Evolutionary conservation across 202 grass and related monocot genomes (phyloP), one percentile per base, ranked within the genome.

Genomic region (Alloteropsis angusta): DNA sequence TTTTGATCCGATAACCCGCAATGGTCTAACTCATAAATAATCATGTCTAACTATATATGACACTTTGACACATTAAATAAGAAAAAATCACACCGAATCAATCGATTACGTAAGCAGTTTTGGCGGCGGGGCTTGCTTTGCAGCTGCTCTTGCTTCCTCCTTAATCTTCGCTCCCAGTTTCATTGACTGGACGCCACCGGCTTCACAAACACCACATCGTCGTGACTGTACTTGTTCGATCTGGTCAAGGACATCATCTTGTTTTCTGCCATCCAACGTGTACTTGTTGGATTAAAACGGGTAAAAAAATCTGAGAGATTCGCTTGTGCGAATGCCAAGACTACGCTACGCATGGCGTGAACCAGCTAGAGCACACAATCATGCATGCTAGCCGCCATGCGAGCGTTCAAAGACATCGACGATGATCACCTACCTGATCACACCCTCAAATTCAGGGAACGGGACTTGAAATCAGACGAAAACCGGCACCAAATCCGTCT

Each of bases 331-430:
- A 17, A n/a, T 66, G 26, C 19, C 6, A 83, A 77, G 73, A 38
- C 48, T 65, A 13, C 17, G 13, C 48, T 65, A 13, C 17, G 13
- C 28, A 49, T 65, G 14, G 30, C 71, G 68, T 39, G 30, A 65
- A 66, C 66, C 72, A 77, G 84, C 78, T 71, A 82, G 45, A 64
- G 1, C 56, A 65, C 78, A 71, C 46, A 64, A 47, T 4, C 10
- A 36, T 60, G 36, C 7, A 53, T 25, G 56, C 47, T 76, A 82
- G 85, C 85, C 72, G 85, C 79, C 79, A 87, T 77, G 72, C 66
- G 58, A 58, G 57, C 21, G 19, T 77, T 82, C 72, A 65, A 87
- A 87, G 72, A 67, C 41, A 80, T 28, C 76, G 6, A 8, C 30
- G 14, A 25, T 22, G 14, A 25, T 22, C 49, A 16, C 22, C 52